Evolutionary conservation across 83 land plant species (phyloP).

Genomic region (Thuja plicata): DNA sequence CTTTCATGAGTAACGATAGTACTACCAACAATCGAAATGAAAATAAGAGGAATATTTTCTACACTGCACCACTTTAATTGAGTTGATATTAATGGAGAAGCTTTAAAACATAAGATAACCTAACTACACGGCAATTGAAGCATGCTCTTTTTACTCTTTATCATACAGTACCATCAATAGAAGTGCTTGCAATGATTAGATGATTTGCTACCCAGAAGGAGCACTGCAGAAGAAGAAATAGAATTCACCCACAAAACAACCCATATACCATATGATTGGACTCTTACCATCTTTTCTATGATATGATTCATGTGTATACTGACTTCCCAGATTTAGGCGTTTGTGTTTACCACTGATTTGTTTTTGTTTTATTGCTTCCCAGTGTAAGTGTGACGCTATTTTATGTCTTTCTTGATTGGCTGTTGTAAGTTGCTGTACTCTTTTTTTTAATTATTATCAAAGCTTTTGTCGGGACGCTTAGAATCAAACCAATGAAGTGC

Average conservation of each 20-base stretch:
- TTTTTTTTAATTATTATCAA: not conserved
- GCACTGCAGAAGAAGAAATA: not conserved
- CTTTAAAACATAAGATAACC: not conserved
- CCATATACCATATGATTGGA: not conserved
- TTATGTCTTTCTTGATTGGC: not conserved
- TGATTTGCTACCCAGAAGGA: not conserved
- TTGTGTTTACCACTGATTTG: not conserved
- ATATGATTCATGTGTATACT: not conserved
- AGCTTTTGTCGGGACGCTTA: not conserved
- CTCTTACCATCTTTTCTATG: not conserved
- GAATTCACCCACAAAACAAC: not conserved
- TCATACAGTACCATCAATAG: not conserved
- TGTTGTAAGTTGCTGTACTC: not conserved
- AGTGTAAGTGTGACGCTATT: not conserved
- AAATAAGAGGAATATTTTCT: not conserved
- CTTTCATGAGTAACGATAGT: not conserved
- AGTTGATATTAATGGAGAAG: not conserved
- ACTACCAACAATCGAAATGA: not conserved
- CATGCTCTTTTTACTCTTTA: not conserved
- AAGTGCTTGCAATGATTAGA: not conserved
- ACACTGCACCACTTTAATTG: not conserved
- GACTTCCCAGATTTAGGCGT: not conserved
- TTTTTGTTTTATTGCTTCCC: not conserved
- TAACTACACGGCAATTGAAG: not conserved
- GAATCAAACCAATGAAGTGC: not conserved